A percentile compares a stretch with the other conserved stretches of the same genome.
These are phyloP conservation scores for Leptographium radiaticola DNA, from an alignment of 2,329 filamentous ascomycete genomes.

Conservation along the genomic window DNA sequence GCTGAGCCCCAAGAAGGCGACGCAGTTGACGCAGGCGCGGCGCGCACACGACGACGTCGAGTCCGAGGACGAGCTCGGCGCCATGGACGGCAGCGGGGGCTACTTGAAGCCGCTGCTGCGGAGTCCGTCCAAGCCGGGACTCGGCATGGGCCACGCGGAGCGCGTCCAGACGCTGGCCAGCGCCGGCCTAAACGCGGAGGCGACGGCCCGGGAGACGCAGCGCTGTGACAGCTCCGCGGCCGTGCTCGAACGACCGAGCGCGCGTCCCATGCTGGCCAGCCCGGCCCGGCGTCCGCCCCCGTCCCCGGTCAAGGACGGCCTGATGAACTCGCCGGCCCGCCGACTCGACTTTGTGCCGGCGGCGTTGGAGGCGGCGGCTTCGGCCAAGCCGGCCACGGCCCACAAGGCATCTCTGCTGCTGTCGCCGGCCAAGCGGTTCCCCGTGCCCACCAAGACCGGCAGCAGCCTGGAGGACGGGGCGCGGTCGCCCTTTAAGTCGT, in stretches of 20 bases:
- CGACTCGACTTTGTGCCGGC: slow-evolving; percentile 28
- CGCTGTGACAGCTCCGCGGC: slow-evolving; percentile 14
- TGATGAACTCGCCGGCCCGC: slow-evolving; percentile 43
- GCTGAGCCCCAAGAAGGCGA: slow-evolving; percentile 52
- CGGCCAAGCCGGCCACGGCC: slow-evolving; percentile 12
- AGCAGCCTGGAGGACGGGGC: slow-evolving; percentile 14
- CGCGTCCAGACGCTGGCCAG: background rate
- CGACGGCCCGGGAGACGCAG: background rate
- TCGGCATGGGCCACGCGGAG: slow-evolving; percentile 5
- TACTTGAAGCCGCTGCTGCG: slow-evolving; percentile 40
- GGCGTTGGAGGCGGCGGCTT: background rate
- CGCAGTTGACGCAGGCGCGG: slow-evolving; percentile 46
- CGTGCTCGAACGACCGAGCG: slow-evolving; percentile 22
- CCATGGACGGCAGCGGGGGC: slow-evolving; percentile 27
- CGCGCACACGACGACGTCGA: slow-evolving; percentile 26
- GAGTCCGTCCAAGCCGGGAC: slow-evolving; percentile 39
- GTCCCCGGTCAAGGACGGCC: slow-evolving; percentile 37
- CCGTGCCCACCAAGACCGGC: slow-evolving; percentile 27
- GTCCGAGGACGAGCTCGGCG: slow-evolving; percentile 49
- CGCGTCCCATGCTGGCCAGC: slow-evolving; percentile 29
- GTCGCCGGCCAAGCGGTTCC: slow-evolving; percentile 38
- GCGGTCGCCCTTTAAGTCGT: slow-evolving; percentile 29
- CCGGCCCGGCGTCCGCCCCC: slow-evolving; percentile 41
- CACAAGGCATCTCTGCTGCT: slow-evolving; percentile 28
- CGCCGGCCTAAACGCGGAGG: slow-evolving; percentile 4